Percentiles rank a stretch among this genome's conserved stretches.
Conservation (phyloP, 2,329 filamentous ascomycete species). For the Thielaviopsis punctulata region DNA sequence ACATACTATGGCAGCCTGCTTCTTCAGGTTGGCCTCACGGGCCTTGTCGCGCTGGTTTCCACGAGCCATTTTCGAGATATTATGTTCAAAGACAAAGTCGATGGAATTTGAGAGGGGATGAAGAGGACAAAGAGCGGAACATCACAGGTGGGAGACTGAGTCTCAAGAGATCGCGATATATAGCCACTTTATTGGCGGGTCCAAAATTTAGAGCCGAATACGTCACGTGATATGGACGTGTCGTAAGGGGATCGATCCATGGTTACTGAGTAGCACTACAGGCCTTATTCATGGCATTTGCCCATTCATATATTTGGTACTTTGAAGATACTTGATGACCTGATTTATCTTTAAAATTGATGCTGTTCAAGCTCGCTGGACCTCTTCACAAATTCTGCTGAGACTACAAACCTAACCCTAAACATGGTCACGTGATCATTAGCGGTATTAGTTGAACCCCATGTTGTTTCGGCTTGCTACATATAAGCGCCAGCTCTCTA, state of each 20-base stretch:
- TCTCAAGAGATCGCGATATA: too few species aligned
- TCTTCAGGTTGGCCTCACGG: conserved; percentile 73
- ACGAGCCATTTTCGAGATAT: conserved; percentile 56
- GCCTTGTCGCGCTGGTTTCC: conserved; percentile 93
- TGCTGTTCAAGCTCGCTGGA: too few species aligned
- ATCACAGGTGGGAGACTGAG: not conserved
- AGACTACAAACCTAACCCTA: not conserved
- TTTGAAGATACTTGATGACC: too few species aligned
- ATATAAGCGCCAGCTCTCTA: not conserved
- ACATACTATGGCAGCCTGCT: conserved; percentile 42
- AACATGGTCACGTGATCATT: not conserved
- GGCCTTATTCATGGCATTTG: too few species aligned
- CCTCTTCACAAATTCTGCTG: too few species aligned
- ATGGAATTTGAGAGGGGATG: not conserved
- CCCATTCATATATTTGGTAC: too few species aligned
- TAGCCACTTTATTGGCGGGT: too few species aligned
- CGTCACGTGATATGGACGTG: too few species aligned
- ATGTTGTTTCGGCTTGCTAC: not conserved
- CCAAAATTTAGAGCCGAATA: too few species aligned
- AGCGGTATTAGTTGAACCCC: not conserved
- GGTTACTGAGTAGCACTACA: too few species aligned
- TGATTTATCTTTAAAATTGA: too few species aligned
- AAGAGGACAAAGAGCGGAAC: not conserved
- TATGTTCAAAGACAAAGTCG: not conserved
- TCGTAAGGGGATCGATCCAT: too few species aligned